Percentiles rank a stretch among this genome's conserved stretches.
These are phyloP conservation scores for Fusarium buxicola DNA, from an alignment of 2,329 filamentous ascomycete genomes.

Conservation along the genomic window DNA sequence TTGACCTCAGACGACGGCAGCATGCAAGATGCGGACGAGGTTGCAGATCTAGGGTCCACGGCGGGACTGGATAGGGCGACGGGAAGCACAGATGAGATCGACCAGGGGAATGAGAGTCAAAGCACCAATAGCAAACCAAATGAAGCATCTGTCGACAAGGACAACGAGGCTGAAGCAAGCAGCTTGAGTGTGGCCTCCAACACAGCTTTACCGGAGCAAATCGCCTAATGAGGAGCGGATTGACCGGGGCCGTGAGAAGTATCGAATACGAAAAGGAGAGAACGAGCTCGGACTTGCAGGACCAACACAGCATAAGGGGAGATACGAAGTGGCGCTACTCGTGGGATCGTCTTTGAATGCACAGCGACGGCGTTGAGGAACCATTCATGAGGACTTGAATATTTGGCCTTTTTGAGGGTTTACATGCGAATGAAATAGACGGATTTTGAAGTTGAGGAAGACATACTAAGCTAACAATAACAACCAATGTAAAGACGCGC, in stretches of 20 bases:
- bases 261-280: not conserved
- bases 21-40: constrained; percentile 40
- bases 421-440: constrained; percentile 1
- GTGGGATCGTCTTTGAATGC: constrained; percentile 24
- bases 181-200: constrained; percentile 11
- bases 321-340: constrained; percentile 1
- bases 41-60: constrained; percentile 16
- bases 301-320: constrained; percentile 1
- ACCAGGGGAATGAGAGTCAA: constrained; percentile 24
- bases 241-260: not conserved
- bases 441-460: not conserved
- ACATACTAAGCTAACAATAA: not conserved
- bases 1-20: constrained; percentile 49
- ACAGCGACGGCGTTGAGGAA: constrained; percentile 42
- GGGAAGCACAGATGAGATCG: constrained; percentile 5
- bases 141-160: constrained; percentile 12
- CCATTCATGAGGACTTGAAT: constrained; percentile 12
- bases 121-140: constrained; percentile 15
- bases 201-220: constrained; percentile 7
- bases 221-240: not conserved
- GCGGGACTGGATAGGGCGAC: constrained; percentile 6
- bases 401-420: not conserved
- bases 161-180: constrained; percentile 26
- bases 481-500: not conserved
- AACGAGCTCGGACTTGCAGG: constrained; percentile 1